phyloP scores from a whole-genome alignment of 345 rosid species.

The Mangifera indica region DNA sequence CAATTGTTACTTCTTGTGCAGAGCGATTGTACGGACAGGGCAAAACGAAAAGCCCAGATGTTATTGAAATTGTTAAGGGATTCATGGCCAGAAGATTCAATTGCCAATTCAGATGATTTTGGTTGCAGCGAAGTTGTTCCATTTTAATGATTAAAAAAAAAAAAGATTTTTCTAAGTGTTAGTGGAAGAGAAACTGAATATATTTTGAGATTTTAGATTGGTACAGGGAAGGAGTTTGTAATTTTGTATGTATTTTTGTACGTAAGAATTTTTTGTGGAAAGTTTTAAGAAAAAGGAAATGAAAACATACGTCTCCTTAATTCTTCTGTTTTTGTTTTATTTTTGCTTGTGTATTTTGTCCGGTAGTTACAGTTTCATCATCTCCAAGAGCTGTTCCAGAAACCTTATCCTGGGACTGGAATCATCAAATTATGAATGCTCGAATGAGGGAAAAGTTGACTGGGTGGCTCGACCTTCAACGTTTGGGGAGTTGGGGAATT shows the following conservation, averaged over 20 bases:
- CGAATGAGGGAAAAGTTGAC: neutral
- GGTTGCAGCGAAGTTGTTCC: slow-evolving; percentile 69
- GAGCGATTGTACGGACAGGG: slow-evolving; percentile 94
- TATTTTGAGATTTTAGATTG: slow-evolving; percentile 25
- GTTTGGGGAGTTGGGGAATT: neutral
- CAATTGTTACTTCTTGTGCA: slow-evolving; percentile 85
- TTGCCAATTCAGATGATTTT: slow-evolving; percentile 61
- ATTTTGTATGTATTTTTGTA: slow-evolving; percentile 47
- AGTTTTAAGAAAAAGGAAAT: slow-evolving; percentile 1
- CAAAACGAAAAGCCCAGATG: slow-evolving; percentile 95
- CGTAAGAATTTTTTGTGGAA: slow-evolving; percentile 35
- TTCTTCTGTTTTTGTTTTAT: too few relatives aligned
- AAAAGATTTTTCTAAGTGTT: slow-evolving; percentile 18
- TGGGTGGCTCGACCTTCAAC: neutral
- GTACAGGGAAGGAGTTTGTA: slow-evolving; percentile 41
- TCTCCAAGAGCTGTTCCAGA: neutral
- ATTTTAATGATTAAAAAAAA: slow-evolving; percentile 36
- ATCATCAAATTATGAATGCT: slow-evolving; percentile 1
- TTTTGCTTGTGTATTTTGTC: too few relatives aligned
- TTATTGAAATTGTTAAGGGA: slow-evolving; percentile 76
- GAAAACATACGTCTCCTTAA: slow-evolving; percentile 1
- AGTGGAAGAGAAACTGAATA: slow-evolving; percentile 12
- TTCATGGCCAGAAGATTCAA: slow-evolving; percentile 72
- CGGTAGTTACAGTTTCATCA: too few relatives aligned
- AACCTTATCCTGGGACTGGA: neutral